phyloP scores from a whole-genome alignment of 1,139 yeast species.

The Kodamaea anthophila region DNA sequence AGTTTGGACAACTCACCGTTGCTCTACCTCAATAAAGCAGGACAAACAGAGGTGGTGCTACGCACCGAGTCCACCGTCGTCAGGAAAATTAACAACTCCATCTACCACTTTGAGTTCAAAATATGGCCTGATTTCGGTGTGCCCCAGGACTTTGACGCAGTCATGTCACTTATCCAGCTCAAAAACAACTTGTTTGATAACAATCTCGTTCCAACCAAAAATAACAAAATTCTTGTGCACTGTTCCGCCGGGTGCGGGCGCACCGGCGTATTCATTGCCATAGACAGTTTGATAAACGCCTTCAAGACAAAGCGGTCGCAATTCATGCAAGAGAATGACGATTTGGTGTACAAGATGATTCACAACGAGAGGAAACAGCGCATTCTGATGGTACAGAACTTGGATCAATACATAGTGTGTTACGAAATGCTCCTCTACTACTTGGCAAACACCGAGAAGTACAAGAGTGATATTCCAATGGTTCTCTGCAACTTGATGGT shows the following conservation, averaged over 20 bases:
- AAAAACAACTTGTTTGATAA: slow-evolving; percentile 36
- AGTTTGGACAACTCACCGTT: slow-evolving; percentile 51
- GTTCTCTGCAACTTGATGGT: slow-evolving; percentile 5
- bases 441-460: slow-evolving; percentile 11
- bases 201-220: slow-evolving; percentile 10
- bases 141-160: slow-evolving; percentile 47
- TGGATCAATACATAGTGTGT: slow-evolving; percentile 39
- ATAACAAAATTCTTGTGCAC: slow-evolving; percentile 24
- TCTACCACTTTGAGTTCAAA: slow-evolving; percentile 64
- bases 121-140: slow-evolving; percentile 83
- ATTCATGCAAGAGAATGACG: slow-evolving; percentile 11
- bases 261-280: slow-evolving; percentile 15
- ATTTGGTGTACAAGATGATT: slow-evolving; percentile 28
- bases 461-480: slow-evolving; percentile 4
- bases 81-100: slow-evolving; percentile 19
- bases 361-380: slow-evolving; percentile 39
- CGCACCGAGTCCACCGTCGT: slow-evolving; percentile 11
- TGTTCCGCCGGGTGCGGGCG: slow-evolving; percentile 17
- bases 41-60: slow-evolving; percentile 7
- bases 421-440: slow-evolving; percentile 34
- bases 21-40: slow-evolving; percentile 9
- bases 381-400: slow-evolving; percentile 42
- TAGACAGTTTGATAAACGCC: slow-evolving; percentile 13
- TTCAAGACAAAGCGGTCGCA: slow-evolving; percentile 6
- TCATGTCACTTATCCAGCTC: slow-evolving; percentile 45